Evolutionary conservation across 2,329 filamentous ascomycete genomes (phyloP).

Genomic region (Aureobasidium sp.): DNA sequence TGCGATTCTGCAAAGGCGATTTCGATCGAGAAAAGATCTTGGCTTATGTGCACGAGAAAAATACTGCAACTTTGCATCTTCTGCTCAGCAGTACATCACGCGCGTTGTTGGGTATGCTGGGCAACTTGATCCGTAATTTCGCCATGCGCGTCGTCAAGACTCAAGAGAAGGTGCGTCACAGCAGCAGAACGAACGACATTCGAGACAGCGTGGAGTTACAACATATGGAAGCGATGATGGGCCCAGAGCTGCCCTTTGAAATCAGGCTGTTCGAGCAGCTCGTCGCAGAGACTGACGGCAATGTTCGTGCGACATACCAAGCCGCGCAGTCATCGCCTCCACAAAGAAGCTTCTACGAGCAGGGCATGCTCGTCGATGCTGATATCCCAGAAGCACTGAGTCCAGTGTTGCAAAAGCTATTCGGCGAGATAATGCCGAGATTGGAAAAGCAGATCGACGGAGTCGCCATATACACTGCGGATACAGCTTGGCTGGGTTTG

Average conservation of each 20-base stretch:
- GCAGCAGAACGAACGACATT: slow-evolving; percentile 24
- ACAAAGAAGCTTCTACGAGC: slow-evolving; percentile 39
- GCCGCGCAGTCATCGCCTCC: slow-evolving; percentile 34
- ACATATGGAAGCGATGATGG: slow-evolving; percentile 22
- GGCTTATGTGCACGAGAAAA: slow-evolving; percentile 13
- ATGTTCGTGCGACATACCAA: slow-evolving; percentile 52
- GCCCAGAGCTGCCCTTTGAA: slow-evolving; percentile 39
- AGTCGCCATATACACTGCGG: slow-evolving; percentile 61
- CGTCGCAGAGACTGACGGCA: slow-evolving; percentile 52
- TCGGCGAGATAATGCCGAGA: slow-evolving; percentile 43
- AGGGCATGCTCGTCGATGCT: slow-evolving; percentile 44
- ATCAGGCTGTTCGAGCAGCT: slow-evolving; percentile 39
- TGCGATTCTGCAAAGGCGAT: neutral
- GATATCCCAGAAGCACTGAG: slow-evolving; percentile 44
- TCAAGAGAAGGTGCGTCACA: slow-evolving; percentile 9
- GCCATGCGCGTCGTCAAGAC: slow-evolving; percentile 14
- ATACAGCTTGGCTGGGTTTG: slow-evolving; percentile 62
- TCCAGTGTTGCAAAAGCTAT: slow-evolving; percentile 38
- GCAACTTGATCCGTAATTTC: slow-evolving; percentile 47
- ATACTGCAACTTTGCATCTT: slow-evolving; percentile 35
- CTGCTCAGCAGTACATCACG: slow-evolving; percentile 68
- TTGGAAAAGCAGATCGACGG: slow-evolving; percentile 55
- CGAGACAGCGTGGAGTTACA: neutral
- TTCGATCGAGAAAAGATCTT: neutral
- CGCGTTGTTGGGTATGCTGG: slow-evolving; percentile 61